A percentile compares a stretch with the other conserved stretches of the same genome.
phyloP scores from a whole-genome alignment of 495 filamentous ascomycete genomes.

The Beverwykella pulmonaria region DNA sequence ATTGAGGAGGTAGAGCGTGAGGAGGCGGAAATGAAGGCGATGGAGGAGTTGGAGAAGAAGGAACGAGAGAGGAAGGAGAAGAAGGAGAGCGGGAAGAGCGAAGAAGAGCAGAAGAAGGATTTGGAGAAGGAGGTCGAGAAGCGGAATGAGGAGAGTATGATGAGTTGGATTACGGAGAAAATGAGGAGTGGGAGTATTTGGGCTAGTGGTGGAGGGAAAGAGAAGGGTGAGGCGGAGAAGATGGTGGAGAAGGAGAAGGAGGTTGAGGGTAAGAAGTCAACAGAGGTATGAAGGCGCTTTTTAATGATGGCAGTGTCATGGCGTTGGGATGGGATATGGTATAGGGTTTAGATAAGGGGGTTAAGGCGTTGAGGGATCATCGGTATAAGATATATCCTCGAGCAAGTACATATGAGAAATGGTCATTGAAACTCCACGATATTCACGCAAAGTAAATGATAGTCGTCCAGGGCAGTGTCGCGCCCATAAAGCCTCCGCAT shows the following conservation, averaged over 20 bases:
- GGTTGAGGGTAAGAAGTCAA: background rate
- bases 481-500: background rate
- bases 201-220: constrained; percentile 9
- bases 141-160: constrained; percentile 37
- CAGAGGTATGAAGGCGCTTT: background rate
- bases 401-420: background rate
- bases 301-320: background rate
- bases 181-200: constrained; percentile 24
- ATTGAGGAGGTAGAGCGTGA: constrained; percentile 60
- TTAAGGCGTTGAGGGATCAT: background rate
- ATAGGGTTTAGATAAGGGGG: background rate
- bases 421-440: background rate
- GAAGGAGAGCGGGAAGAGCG: constrained; percentile 45
- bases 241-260: constrained; percentile 32
- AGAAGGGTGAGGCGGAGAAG: constrained; percentile 25
- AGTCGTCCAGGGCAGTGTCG: background rate
- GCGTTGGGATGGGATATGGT: background rate
- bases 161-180: constrained; percentile 39
- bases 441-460: background rate
- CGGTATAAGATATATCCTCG: background rate
- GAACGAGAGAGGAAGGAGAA: constrained; percentile 55
- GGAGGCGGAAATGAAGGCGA: constrained; percentile 57
- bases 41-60: constrained; percentile 61
- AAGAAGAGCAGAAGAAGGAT: constrained; percentile 42
- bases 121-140: constrained; percentile 44